A percentile compares a stretch with the other conserved stretches of the same genome.
These are phyloP conservation scores for Morella rubra DNA, from an alignment of 306 rosid species.

Conservation along the genomic window DNA sequence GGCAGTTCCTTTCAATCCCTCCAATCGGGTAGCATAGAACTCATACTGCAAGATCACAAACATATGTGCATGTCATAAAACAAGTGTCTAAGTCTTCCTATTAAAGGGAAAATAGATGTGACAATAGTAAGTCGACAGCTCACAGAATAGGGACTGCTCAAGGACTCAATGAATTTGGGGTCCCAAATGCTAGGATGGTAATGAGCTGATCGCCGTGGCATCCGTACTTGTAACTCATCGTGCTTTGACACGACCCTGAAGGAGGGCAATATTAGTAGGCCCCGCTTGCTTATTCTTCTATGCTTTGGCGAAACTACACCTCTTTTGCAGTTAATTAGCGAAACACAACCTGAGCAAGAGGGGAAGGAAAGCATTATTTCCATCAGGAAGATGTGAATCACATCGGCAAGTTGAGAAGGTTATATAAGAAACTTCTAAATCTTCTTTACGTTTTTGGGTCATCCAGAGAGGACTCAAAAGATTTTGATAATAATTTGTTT, in stretches of 20 bases:
- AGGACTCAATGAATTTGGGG: neutral
- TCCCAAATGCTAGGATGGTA: slow-evolving; percentile 1
- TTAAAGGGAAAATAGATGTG: too few relatives aligned
- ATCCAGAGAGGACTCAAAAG: too few relatives aligned
- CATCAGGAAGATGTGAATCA: neutral
- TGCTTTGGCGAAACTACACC: neutral
- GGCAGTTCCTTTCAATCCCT: slow-evolving; percentile 10
- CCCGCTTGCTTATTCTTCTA: neutral
- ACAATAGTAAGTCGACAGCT: neutral
- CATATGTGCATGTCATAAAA: too few relatives aligned
- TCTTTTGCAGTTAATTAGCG: neutral
- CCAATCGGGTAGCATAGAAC: slow-evolving; percentile 8
- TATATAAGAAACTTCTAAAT: neutral
- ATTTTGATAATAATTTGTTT: too few relatives aligned
- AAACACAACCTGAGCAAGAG: neutral
- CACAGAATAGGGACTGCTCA: neutral
- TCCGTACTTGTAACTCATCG: neutral
- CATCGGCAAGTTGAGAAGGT: neutral
- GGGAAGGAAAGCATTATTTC: neutral
- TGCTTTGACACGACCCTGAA: neutral
- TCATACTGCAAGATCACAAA: slow-evolving; percentile 21
- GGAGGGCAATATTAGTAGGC: neutral
- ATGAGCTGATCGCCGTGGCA: neutral
- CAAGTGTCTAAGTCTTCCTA: too few relatives aligned
- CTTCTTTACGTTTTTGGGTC: neutral